Percentiles rank a stretch among this genome's conserved stretches.
These are phyloP conservation scores for Rhodotorula sp. DNA, from an alignment of 1,284 basidiomycete genomes.

Conservation along the genomic window DNA sequence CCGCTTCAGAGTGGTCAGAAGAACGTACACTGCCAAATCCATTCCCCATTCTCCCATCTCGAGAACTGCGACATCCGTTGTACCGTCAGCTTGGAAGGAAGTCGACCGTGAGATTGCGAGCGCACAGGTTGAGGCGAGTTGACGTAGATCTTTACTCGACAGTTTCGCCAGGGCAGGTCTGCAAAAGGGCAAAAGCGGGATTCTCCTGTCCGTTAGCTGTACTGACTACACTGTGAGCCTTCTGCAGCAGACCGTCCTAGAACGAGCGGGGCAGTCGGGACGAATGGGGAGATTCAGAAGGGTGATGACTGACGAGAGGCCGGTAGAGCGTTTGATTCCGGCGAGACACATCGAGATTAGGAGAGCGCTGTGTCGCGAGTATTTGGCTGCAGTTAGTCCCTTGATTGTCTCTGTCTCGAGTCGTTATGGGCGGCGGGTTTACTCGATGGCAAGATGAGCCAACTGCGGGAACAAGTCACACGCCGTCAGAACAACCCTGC, in stretches of 20 bases:
- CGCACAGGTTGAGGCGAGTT: slow-evolving; percentile 11
- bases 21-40: slow-evolving; percentile 29
- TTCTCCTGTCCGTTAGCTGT: no score
- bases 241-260: no score
- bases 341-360: slow-evolving; percentile 74
- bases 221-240: no score
- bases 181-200: background rate
- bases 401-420: background rate
- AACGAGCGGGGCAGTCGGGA: background rate
- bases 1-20: no score
- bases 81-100: no score
- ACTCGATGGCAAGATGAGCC: slow-evolving; percentile 69
- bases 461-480: slow-evolving; percentile 45
- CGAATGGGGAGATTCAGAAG: background rate
- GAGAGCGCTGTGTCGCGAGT: slow-evolving; percentile 53
- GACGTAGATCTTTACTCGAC: slow-evolving; percentile 35
- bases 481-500: background rate
- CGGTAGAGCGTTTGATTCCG: slow-evolving; percentile 72
- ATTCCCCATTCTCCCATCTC: slow-evolving; percentile 37
- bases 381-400: background rate
- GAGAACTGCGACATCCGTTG: slow-evolving; percentile 5
- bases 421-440: background rate
- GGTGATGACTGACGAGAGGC: slow-evolving; percentile 64
- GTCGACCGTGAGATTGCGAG: background rate
- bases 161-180: slow-evolving; percentile 23